Evolutionary conservation across 2,329 filamentous ascomycete genomes (phyloP).

Genomic region (Huntiella moniliformis): DNA sequence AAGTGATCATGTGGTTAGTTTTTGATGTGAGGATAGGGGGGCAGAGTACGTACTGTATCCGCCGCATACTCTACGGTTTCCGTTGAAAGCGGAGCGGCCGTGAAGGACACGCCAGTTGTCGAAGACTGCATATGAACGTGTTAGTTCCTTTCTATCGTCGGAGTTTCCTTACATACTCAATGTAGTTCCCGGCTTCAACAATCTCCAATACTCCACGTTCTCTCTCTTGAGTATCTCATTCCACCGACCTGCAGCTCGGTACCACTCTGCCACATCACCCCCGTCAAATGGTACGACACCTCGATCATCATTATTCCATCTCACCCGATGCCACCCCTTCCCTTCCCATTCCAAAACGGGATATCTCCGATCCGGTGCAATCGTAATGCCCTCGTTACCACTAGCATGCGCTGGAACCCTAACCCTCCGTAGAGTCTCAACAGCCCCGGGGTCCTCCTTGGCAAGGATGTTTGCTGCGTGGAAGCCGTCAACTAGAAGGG

Average conservation of each 20-base stretch:
- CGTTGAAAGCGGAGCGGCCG: slow-evolving; percentile 65
- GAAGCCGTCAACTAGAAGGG: slow-evolving; percentile 75
- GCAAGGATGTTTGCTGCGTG: slow-evolving; percentile 44
- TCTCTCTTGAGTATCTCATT: slow-evolving; percentile 46
- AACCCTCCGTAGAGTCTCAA: slow-evolving; percentile 34
- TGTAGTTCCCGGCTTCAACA: slow-evolving; percentile 59
- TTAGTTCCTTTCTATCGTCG: not conserved
- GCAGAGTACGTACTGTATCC: slow-evolving; percentile 55
- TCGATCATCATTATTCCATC: slow-evolving; percentile 90
- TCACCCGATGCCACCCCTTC: slow-evolving; percentile 33
- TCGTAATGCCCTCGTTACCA: slow-evolving; percentile 67
- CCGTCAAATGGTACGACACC: slow-evolving; percentile 42
- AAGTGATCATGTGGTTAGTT: slow-evolving; percentile 1
- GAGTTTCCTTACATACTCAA: slow-evolving; percentile 37
- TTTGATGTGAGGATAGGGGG: not conserved
- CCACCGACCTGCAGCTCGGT: slow-evolving; percentile 59
- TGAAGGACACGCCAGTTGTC: slow-evolving; percentile 94
- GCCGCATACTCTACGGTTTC: slow-evolving; percentile 73
- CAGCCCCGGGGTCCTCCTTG: slow-evolving; percentile 34
- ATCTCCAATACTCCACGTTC: slow-evolving; percentile 57
- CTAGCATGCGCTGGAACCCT: slow-evolving; percentile 66
- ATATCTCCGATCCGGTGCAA: slow-evolving; percentile 50
- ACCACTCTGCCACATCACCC: slow-evolving; percentile 45
- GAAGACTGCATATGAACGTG: slow-evolving; percentile 42
- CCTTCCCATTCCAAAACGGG: slow-evolving; percentile 50